Evolutionary conservation across 2,329 filamentous ascomycete species (phyloP).

Genomic region (Claviceps paspali): DNA sequence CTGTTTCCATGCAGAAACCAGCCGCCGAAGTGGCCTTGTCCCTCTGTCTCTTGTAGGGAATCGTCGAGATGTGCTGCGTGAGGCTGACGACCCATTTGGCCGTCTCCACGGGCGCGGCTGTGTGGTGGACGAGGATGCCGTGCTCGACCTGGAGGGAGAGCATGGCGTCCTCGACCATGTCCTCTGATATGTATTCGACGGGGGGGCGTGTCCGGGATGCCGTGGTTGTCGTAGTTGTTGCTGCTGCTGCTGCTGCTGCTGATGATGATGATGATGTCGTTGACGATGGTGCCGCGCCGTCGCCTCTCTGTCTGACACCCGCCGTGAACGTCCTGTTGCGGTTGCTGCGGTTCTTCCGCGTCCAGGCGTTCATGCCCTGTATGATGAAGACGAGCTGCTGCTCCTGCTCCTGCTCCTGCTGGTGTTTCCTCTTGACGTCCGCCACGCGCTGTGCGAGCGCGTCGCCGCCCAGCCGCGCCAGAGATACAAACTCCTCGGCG

Average conservation of each 20-base stretch:
- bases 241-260: constrained; percentile 14
- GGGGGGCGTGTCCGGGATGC: too few relatives aligned
- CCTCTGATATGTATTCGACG: constrained; percentile 45
- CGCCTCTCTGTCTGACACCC: constrained; percentile 37
- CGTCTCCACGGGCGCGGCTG: constrained; percentile 41
- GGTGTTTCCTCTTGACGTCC: constrained; percentile 39
- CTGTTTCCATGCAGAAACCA: constrained; percentile 64
- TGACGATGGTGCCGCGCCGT: constrained; percentile 14
- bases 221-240: too few relatives aligned
- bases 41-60: constrained; percentile 49
- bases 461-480: constrained; percentile 34
- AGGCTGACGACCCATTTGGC: constrained; percentile 59
- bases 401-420: constrained; percentile 34
- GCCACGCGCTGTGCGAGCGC: constrained; percentile 44
- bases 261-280: constrained; percentile 9
- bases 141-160: constrained; percentile 55
- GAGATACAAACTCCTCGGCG: constrained; percentile 50
- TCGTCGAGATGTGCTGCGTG: constrained; percentile 64
- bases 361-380: constrained; percentile 51
- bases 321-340: constrained; percentile 54
- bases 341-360: constrained; percentile 51
- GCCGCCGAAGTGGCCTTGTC: constrained; percentile 36
- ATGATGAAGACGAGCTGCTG: constrained; percentile 57
- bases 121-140: constrained; percentile 55
- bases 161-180: constrained; percentile 54